phyloP scores from a whole-genome alignment of 345 rosid genomes.

The Ricinus communis region DNA sequence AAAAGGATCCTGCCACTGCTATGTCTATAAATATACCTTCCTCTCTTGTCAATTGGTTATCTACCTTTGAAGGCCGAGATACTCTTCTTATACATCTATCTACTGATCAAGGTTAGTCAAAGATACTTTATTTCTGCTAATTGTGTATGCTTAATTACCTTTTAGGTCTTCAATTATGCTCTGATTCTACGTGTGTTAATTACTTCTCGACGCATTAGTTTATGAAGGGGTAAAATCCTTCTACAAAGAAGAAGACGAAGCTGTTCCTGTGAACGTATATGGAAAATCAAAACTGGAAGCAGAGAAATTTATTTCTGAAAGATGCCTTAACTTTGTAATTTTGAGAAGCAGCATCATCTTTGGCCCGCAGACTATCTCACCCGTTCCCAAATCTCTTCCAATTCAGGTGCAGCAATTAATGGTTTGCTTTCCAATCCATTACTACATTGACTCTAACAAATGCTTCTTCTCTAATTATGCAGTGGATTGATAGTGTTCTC shows the following conservation, averaged over 20 bases:
- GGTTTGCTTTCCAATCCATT: no score
- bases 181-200: no score
- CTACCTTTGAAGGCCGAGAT: slow-evolving; percentile 33
- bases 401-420: slow-evolving; percentile 62
- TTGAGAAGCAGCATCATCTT: slow-evolving; percentile 83
- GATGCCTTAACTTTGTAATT: slow-evolving; percentile 64
- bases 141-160: not conserved
- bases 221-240: slow-evolving; percentile 83
- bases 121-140: not conserved
- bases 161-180: not conserved
- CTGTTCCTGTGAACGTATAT: slow-evolving; percentile 71
- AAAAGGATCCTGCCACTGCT: slow-evolving; percentile 67
- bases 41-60: slow-evolving; percentile 68
- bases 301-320: slow-evolving; percentile 60
- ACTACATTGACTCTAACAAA: no score
- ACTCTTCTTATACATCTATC: slow-evolving; percentile 77
- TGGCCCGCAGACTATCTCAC: slow-evolving; percentile 85
- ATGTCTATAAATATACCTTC: slow-evolving; percentile 74
- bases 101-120: slow-evolving; percentile 76
- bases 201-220: slow-evolving; percentile 38
- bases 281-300: slow-evolving; percentile 90
- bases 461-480: slow-evolving; percentile 20
- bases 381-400: slow-evolving; percentile 84
- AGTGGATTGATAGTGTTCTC: slow-evolving; percentile 86
- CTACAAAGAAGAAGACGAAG: slow-evolving; percentile 88